These are phyloP conservation scores for Quillaja saponaria DNA, from an alignment of 306 rosid species.

Conservation along the genomic window DNA sequence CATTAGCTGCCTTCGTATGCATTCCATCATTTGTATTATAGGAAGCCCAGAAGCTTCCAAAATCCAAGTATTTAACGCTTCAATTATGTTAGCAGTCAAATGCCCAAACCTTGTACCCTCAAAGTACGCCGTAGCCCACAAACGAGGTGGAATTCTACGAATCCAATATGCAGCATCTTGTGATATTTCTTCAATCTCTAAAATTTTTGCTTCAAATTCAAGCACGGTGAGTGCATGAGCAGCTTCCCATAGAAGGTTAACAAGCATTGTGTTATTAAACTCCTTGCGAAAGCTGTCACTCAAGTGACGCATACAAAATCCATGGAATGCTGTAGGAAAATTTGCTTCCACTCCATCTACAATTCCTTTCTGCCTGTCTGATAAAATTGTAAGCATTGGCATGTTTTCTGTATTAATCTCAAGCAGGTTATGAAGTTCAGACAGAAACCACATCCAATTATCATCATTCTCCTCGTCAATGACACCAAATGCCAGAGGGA, in stretches of 20 bases:
- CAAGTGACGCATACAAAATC: conserved; percentile 88
- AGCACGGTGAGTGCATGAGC: conserved; percentile 74
- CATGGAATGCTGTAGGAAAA: conserved; percentile 87
- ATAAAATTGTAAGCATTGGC: conserved; percentile 88
- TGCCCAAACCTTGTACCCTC: conserved; percentile 83
- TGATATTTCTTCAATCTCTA: conserved; percentile 75
- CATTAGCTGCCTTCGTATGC: conserved; percentile 86
- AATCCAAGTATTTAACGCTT: conserved; percentile 73
- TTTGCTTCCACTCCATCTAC: conserved; percentile 79
- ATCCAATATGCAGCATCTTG: conserved; percentile 89
- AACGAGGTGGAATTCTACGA: conserved; percentile 67
- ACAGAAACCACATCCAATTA: conserved; percentile 89
- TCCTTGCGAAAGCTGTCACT: conserved; percentile 86
- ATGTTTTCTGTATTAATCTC: conserved; percentile 84
- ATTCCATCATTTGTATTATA: conserved; percentile 86
- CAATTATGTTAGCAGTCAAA: conserved; percentile 72
- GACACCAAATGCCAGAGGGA: conserved; percentile 87
- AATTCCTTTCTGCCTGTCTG: conserved; percentile 79
- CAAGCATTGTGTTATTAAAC: conserved; percentile 70
- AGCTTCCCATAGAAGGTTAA: conserved; percentile 79
- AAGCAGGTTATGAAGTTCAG: conserved; percentile 77
- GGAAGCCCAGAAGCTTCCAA: conserved; percentile 86
- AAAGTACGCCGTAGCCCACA: conserved; percentile 87
- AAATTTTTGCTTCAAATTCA: conserved; percentile 70
- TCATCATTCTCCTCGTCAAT: conserved; percentile 88